Percentiles rank a stretch among this genome's conserved stretches.
phyloP scores from a whole-genome alignment of 345 rosid species.

The Lepidium sativum region DNA sequence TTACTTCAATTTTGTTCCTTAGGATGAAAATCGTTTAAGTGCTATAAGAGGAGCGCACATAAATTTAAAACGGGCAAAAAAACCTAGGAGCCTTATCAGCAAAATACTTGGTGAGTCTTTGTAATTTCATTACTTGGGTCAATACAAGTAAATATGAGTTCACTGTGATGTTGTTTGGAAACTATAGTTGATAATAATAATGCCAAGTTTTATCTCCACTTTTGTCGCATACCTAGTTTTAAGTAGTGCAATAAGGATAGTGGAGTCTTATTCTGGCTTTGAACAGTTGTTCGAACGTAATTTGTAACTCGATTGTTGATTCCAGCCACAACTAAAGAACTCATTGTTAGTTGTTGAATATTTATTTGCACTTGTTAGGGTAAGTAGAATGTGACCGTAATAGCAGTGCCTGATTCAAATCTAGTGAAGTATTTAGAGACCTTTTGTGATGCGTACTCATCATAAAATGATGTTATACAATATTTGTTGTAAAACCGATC shows the following conservation, averaged over 20 bases:
- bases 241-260: not conserved
- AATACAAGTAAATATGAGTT: not conserved
- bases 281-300: too few species aligned
- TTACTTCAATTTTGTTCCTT: not conserved
- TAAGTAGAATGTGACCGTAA: not conserved
- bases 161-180: not conserved
- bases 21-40: slow-evolving; percentile 88
- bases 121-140: not conserved
- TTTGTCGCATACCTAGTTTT: not conserved
- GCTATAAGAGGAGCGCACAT: slow-evolving; percentile 94
- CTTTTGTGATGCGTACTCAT: not conserved
- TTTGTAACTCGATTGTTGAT: not conserved
- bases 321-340: not conserved
- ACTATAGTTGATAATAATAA: not conserved
- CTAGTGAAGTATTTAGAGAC: not conserved
- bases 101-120: slow-evolving; percentile 63
- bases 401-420: not conserved
- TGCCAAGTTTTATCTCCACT: not conserved
- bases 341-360: not conserved
- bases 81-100: slow-evolving; percentile 62
- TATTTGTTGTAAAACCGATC: not conserved
- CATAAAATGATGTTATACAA: not conserved
- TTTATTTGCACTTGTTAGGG: not conserved
- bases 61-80: slow-evolving; percentile 88
- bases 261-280: not conserved